phyloP scores from a whole-genome alignment of 179 eudicot species.

The Silene noctiflora region DNA sequence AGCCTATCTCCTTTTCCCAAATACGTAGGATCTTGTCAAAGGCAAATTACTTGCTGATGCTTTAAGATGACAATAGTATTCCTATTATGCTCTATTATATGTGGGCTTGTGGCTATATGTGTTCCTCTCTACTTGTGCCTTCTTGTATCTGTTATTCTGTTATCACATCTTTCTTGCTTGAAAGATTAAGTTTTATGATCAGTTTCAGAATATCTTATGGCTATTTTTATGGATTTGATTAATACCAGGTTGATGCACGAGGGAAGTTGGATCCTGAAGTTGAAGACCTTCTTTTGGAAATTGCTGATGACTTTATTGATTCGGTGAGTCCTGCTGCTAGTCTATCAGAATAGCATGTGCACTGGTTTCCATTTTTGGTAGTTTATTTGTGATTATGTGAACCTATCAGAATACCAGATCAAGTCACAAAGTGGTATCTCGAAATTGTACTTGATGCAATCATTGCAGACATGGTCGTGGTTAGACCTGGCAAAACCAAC shows the following conservation, averaged over 20 bases:
- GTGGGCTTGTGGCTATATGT: background rate
- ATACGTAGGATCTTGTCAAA: background rate
- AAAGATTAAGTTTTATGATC: background rate
- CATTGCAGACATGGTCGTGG: background rate
- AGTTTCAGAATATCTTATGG: background rate
- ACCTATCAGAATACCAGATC: background rate
- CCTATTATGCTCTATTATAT: background rate
- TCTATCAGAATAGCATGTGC: slow-evolving; percentile 11
- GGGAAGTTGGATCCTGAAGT: slow-evolving; percentile 83
- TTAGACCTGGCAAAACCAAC: too few relatives aligned
- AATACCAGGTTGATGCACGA: slow-evolving; percentile 62
- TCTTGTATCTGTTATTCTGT: background rate
- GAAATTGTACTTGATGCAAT: background rate
- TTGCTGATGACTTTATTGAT: slow-evolving; percentile 92
- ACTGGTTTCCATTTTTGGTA: background rate
- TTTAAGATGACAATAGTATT: background rate
- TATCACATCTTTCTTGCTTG: background rate
- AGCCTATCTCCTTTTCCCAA: background rate
- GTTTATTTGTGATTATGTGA: background rate
- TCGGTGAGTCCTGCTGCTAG: slow-evolving; percentile 58
- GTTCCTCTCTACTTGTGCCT: background rate
- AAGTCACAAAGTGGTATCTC: background rate
- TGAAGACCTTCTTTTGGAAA: slow-evolving; percentile 76
- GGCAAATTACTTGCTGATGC: slow-evolving; percentile 1
- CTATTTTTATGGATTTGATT: slow-evolving; percentile 11